Evolutionary conservation across 768 basidiomycete species (phyloP), one percentile per base, ranked within the genome.

Genomic region (Lactifluus pinguis): DNA sequence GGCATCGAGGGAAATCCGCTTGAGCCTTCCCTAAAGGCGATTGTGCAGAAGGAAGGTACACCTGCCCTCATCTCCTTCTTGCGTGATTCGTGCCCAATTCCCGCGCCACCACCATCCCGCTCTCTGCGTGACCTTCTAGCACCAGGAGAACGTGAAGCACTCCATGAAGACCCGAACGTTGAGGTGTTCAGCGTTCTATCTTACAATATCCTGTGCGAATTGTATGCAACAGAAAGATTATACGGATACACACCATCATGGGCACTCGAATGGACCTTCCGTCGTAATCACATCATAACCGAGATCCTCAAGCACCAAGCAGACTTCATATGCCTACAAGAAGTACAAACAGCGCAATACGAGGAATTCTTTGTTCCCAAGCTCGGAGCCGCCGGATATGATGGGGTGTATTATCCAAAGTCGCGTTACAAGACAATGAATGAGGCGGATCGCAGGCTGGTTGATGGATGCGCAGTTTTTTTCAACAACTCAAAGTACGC

Each of bases 1-100:
- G 97, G 97, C 19, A 81, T 99, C 39, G 97, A 98, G 72, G 97
- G 97, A n/a, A 99, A 99, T 67, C 95, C 95, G 2, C 74, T 99
- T 45, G 91, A 95, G 57, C 75, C 83, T 2, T 73, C 80, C 30
- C 75, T 95, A 44, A 89, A 92, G 71, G 75, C 78, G 29, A 82
- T 95, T 30, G 78, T 98, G 53, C 94, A 97, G 74, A 95, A 94
- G 72, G 93, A 98, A 38, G 95, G 97, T n/a, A 97, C 95, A 0
- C 76, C 81, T 1, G 88, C 89, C 1, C 80, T 98, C 39, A 89
- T 99, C 59, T 81, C 87, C 0, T 92, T 83, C 71, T 82, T 98
- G n/a, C 88, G 97, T 60, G 97, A 99, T 73, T 85, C 85, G n/a
- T 89, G 89, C 75, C 89, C 92, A 0, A 80, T 88, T 7, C 87